Evolutionary conservation across 2,329 filamentous ascomycete genomes (phyloP).

Genomic region (Colletotrichum acutatum): DNA sequence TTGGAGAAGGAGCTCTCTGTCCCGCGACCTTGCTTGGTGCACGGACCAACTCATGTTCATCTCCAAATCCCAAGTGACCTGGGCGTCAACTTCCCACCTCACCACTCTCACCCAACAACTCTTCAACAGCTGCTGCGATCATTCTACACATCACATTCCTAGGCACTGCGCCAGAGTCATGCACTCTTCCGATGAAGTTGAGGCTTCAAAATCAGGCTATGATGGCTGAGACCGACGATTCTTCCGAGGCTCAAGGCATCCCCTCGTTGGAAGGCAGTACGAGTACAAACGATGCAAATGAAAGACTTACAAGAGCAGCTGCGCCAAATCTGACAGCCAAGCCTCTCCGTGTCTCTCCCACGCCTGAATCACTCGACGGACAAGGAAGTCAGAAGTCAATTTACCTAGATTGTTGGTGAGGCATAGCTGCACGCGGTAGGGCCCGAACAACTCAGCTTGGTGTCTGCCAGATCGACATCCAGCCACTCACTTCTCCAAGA

Average conservation of each 20-base stretch:
- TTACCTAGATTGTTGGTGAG: neutral
- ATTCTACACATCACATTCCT: too few relatives aligned
- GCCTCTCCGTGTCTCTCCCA: neutral
- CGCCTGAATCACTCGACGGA: neutral
- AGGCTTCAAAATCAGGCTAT: neutral
- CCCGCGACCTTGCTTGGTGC: neutral
- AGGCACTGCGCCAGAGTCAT: neutral
- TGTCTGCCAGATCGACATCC: neutral
- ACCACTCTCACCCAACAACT: neutral
- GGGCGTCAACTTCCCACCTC: neutral
- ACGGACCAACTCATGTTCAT: constrained; percentile 8
- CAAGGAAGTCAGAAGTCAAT: neutral
- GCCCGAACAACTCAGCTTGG: neutral
- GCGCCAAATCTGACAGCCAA: constrained; percentile 1
- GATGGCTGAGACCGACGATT: neutral
- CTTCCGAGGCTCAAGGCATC: neutral
- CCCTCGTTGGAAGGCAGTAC: neutral
- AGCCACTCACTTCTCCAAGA: neutral
- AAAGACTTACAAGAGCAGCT: neutral
- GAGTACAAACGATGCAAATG: neutral
- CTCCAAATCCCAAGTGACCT: neutral
- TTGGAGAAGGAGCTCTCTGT: neutral
- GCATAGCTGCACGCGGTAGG: neutral
- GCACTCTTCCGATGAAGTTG: neutral
- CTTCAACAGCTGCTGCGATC: neutral